Evolutionary conservation across 2,329 filamentous ascomycete species (phyloP), one percentile per base, ranked within the genome.

Genomic region (Fonsecaea pedrosoi): DNA sequence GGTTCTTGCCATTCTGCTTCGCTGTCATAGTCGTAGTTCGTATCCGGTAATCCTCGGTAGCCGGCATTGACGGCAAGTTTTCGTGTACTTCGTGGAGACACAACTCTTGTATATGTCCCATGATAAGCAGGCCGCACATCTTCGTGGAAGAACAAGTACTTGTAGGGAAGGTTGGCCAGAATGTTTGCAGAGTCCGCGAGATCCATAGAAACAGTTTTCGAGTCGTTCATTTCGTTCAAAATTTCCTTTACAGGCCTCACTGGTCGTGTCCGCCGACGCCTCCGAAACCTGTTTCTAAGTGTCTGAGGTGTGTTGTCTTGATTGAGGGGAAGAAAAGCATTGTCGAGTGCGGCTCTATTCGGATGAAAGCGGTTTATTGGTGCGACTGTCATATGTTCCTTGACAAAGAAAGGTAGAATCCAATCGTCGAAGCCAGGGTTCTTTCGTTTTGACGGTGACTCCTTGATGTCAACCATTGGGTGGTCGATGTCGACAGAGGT

Each of bases 401-500:
- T 90, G 54, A 95, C 75, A 69, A 90, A 94, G 77, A 97, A 98
- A 0, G 91, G 89, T 37, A 92, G 85, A 74, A 98, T 98, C 40
- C 84, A 82, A 71, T 87, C 88, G 18, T 90, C 81, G 71, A 92
- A 94, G 54, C 87, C 84, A 0, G 85, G 71, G 61, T 75, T 69
- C 7, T 70, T 35, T 30, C 75, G 73, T 45, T 73, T 70, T 18
- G 64, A 18, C 9, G 70, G 62, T 18, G 59, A 42, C 18, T 3
- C n/a, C 9, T 65, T 66, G 13, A 66, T 4, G 69, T 75, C 71
- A 66, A 82, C 80, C 50, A 70, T 13, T 54, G 65, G 58, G 15
- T 66, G 5, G 38, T 64, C 61, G 40, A 68, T 59, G 34, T 72
- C 58, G 71, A 74, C 32, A 68, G 66, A 68, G 21, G 68, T 61